Percentiles rank a stretch among this genome's conserved stretches.
Evolutionary conservation across 495 filamentous ascomycete species (phyloP).

Genomic region (Chaetomium cochliodes): DNA sequence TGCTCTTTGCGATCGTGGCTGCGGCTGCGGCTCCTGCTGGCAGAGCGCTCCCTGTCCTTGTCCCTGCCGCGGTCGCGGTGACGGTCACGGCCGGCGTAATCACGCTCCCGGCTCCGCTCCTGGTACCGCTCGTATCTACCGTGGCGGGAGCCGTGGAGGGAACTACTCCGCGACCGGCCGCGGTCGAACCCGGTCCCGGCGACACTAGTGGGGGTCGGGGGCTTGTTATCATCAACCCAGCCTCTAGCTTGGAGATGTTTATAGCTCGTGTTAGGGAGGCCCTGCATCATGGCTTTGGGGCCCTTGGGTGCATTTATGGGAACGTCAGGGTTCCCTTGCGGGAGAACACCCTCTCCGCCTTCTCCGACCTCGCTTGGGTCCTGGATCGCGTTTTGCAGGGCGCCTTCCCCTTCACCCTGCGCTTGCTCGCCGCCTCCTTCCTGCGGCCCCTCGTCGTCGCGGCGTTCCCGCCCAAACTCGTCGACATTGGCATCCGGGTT

Average conservation of each 20-base stretch:
- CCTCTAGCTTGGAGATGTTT: constrained; percentile 51
- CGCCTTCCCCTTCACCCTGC: constrained; percentile 23
- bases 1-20: constrained; percentile 54
- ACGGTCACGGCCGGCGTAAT: constrained; percentile 24
- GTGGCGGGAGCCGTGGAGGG: constrained; percentile 33
- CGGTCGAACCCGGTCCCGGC: constrained; percentile 36
- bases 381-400: constrained; percentile 18
- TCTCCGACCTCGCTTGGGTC: constrained; percentile 5
- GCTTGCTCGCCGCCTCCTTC: constrained; percentile 19
- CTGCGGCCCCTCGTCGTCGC: constrained; percentile 26
- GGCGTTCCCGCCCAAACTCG: constrained; percentile 54
- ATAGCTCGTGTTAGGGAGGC: constrained; percentile 73
- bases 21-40: constrained; percentile 34
- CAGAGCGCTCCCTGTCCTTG: constrained; percentile 20
- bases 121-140: constrained; percentile 24
- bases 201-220: constrained; percentile 37
- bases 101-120: constrained; percentile 26
- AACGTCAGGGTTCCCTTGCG: constrained; percentile 42
- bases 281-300: constrained; percentile 89
- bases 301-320: constrained; percentile 76
- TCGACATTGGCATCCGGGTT: constrained; percentile 43
- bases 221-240: constrained; percentile 42
- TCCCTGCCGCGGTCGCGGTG: constrained; percentile 36
- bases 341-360: constrained; percentile 9
- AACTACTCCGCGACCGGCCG: constrained; percentile 44